A percentile compares a stretch with the other conserved stretches of the same genome.
Conservation (phyloP, 73 alveolate genomes). For the Tetrahymena elliotti region DNA sequence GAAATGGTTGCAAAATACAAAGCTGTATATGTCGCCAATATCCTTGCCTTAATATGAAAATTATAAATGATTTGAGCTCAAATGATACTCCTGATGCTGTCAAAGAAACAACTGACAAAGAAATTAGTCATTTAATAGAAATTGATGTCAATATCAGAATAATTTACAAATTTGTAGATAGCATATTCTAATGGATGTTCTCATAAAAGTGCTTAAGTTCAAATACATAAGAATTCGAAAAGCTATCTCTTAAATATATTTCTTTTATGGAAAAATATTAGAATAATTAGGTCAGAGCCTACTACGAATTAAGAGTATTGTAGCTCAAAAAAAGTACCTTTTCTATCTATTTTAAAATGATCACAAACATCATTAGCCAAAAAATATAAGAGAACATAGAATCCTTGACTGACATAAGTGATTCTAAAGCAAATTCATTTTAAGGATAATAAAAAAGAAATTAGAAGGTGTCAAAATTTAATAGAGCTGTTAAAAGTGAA, state of each 20-base stretch:
- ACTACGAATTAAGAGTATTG: not conserved
- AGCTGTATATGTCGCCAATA: not conserved
- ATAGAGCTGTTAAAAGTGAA: not conserved
- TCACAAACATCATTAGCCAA: not conserved
- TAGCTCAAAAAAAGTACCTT: not conserved
- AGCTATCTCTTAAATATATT: not conserved
- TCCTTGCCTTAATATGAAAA: not conserved
- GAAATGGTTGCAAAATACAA: not conserved
- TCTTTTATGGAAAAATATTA: not conserved
- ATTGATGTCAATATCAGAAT: not conserved
- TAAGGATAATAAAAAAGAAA: not conserved
- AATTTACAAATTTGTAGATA: not conserved
- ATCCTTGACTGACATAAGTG: not conserved
- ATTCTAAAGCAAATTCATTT: not conserved
- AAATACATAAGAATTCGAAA: not conserved
- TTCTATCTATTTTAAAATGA: not conserved
- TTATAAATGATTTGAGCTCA: not conserved
- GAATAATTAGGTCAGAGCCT: not conserved
- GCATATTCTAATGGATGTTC: not conserved
- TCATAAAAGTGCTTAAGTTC: not conserved
- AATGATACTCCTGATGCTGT: not conserved
- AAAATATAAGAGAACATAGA: not conserved
- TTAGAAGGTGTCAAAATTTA: not conserved
- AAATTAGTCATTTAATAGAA: not conserved
- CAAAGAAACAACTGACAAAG: not conserved